Base-by-base conservation (phyloP, 306 rosid species). In the Rosa chinensis region DNA sequence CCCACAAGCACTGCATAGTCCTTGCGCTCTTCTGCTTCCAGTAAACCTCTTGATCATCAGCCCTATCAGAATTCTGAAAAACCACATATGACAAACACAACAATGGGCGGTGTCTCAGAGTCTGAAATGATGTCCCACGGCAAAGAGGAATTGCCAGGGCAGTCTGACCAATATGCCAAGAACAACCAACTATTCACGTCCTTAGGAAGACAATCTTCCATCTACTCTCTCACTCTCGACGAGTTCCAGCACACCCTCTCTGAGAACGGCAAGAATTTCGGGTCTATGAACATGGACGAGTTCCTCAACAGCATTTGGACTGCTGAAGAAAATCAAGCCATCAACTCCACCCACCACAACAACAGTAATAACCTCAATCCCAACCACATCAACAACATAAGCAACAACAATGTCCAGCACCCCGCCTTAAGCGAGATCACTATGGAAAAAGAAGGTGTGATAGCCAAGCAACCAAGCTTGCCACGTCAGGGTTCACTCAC, bases 211-310 rank as follows among this genome's bases (percentile, higher is more conserved):
- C 92, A 95, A 35, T 76, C 97, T 7, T 95, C 98, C 0, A 95
- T 95, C 48, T 95, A 93, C 72, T 89, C 99, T 0, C 97, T 95
- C 64, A 95, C 98, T 4, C 88, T 95, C 0, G 98, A 95, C 2
- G 97, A 95, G 86, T 92, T 95, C 66, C 99, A 95, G 56, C 89
- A 92, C 71, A 80, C 89, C 5, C 89, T 92, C 3, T 86, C 90
- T n/a, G 99, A 88, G 61, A 82, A 77, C 1, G 90, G 98, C 39
- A 95, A 91, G 88, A 89, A 92, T 42, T 91, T 95, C 3, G 98
- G 98, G 2, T 92, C 97, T 28, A 95, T 95, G 97, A 95, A 95
- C 87, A 95, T 95, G 99, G 99, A 95, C 72, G 99, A 92, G 88
- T 92, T 95, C 61, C 93, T 95, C 50, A 90, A 81, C 37, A 91